Percentiles rank a stretch among this genome's conserved stretches.
These are phyloP conservation scores for Phyllosticta ampelicida DNA, from an alignment of 2,329 filamentous ascomycete genomes.

Conservation along the genomic window DNA sequence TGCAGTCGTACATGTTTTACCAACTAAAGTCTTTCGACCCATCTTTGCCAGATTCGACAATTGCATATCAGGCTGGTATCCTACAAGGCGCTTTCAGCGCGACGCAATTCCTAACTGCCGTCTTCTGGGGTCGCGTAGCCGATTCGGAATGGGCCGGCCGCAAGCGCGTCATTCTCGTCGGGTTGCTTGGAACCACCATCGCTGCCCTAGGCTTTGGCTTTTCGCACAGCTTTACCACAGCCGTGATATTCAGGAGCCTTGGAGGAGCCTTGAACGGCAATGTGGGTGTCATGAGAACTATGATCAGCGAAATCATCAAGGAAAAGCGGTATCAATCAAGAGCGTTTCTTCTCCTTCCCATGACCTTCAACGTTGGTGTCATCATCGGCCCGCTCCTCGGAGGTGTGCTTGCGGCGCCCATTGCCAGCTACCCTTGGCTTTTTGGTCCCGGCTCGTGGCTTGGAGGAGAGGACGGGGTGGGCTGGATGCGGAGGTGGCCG, in stretches of 20 bases:
- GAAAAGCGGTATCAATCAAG: constrained; percentile 53
- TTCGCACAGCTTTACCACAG: constrained; percentile 49
- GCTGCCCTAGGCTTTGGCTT: constrained; percentile 61
- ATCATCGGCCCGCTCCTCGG: constrained; percentile 34
- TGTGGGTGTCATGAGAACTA: constrained; percentile 62
- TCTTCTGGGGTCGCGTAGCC: constrained; percentile 67
- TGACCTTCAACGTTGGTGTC: constrained; percentile 55
- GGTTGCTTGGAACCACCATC: constrained; percentile 57
- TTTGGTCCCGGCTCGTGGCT: constrained; percentile 51
- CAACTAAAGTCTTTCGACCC: constrained; percentile 71
- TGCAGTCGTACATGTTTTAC: constrained; percentile 67
- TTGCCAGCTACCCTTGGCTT: constrained; percentile 47
- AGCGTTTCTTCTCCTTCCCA: constrained; percentile 50
- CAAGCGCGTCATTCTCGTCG: constrained; percentile 69
- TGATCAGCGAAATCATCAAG: constrained; percentile 60
- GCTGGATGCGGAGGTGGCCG: constrained; percentile 55
- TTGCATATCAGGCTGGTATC: constrained; percentile 67
- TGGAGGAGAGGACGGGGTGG: constrained; percentile 46
- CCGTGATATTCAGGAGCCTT: constrained; percentile 54
- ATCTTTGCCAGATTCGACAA: constrained; percentile 47
- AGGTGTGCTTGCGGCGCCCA: constrained; percentile 57
- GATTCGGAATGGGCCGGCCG: constrained; percentile 54
- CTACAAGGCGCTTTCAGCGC: constrained; percentile 71
- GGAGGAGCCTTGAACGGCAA: constrained; percentile 64
- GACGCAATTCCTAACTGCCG: constrained; percentile 71